Conservation (phyloP, 768 basidiomycete species). For the Tricholoma sp. region DNA sequence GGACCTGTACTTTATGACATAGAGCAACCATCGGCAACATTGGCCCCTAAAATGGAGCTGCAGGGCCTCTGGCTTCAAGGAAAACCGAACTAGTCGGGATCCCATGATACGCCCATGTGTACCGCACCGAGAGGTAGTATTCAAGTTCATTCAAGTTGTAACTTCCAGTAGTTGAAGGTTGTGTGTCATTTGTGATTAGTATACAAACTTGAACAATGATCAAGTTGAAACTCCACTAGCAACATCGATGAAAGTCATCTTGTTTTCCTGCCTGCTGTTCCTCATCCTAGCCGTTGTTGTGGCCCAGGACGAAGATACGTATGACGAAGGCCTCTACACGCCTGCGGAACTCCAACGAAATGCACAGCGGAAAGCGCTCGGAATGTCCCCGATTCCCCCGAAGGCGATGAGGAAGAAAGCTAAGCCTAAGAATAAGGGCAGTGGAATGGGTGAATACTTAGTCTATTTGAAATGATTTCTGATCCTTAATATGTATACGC, state of each 20-base stretch:
- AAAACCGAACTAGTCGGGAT: too few relatives aligned
- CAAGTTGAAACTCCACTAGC: too few relatives aligned
- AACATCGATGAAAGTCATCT: background rate
- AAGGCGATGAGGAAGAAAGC: slow-evolving; percentile 5
- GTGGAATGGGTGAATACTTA: slow-evolving; percentile 1
- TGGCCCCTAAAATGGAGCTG: too few relatives aligned
- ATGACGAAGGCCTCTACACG: slow-evolving; percentile 2
- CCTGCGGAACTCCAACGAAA: slow-evolving; percentile 9
- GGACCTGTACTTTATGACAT: too few relatives aligned
- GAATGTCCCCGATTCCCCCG: slow-evolving; percentile 6
- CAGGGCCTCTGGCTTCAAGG: too few relatives aligned
- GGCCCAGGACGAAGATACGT: background rate
- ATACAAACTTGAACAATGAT: too few relatives aligned
- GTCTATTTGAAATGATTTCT: background rate
- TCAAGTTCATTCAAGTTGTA: background rate
- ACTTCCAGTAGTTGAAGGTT: background rate
- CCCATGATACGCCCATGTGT: too few relatives aligned
- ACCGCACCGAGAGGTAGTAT: too few relatives aligned
- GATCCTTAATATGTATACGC: background rate
- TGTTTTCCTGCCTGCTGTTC: background rate
- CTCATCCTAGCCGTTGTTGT: background rate
- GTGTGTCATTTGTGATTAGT: too few relatives aligned
- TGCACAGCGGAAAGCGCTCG: slow-evolving; percentile 6
- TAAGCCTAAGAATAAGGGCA: background rate
- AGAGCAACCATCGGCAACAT: too few relatives aligned